Evolutionary conservation across 306 rosid species (phyloP).

Genomic region (Cucumis cinereus): DNA sequence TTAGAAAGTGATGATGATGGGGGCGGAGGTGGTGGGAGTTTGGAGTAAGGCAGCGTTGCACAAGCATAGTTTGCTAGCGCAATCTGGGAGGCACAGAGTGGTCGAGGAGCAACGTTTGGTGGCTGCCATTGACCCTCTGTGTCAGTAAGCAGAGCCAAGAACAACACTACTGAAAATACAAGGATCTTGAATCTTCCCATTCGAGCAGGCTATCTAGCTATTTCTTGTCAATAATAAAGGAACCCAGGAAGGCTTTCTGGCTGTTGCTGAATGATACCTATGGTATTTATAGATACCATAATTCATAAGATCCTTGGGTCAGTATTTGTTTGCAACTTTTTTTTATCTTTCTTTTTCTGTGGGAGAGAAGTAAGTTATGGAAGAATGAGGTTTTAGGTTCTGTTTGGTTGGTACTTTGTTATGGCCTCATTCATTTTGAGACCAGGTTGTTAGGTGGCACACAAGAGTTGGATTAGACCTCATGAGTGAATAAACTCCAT

Average conservation of each 20-base stretch:
- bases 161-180: neutral
- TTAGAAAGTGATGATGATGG: neutral
- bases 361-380: constrained; percentile 14
- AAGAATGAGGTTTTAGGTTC: constrained; percentile 29
- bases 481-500: neutral
- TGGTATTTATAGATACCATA: constrained; percentile 26
- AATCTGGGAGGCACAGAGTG: constrained; percentile 11
- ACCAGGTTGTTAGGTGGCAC: constrained; percentile 37
- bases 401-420: constrained; percentile 14
- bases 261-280: constrained; percentile 6
- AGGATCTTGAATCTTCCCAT: constrained; percentile 1
- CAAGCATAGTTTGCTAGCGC: constrained; percentile 11
- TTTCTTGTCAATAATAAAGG: neutral
- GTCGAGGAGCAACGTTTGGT: neutral
- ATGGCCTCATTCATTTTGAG: constrained; percentile 36
- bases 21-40: neutral
- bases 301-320: constrained; percentile 16
- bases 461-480: neutral
- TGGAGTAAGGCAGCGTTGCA: constrained; percentile 1
- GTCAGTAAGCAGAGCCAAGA: neutral
- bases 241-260: constrained; percentile 10
- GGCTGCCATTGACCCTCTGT: neutral
- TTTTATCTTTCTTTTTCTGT: neutral
- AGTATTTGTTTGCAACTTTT: neutral
- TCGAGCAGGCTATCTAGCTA: neutral